phyloP scores from a whole-genome alignment of 306 rosid species.

The Cicer pinnatifidum region DNA sequence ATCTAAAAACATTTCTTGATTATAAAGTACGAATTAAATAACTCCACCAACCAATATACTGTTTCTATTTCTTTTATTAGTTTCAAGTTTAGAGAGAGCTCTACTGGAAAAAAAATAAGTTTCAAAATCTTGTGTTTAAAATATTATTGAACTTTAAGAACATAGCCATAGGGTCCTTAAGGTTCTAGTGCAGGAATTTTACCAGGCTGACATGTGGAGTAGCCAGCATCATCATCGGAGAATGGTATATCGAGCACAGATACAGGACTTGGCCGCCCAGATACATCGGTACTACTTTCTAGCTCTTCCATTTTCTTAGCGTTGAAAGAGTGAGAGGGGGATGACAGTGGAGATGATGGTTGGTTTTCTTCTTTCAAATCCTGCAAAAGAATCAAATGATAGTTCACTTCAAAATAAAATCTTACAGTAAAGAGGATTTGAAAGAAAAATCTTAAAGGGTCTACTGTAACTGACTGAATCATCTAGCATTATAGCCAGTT shows the following conservation, averaged over 20 bases:
- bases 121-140: not conserved
- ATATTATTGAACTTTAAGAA: constrained; percentile 7
- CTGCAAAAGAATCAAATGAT: constrained; percentile 48
- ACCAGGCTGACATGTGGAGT: constrained; percentile 58
- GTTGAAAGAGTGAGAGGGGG: constrained; percentile 58
- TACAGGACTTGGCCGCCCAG: constrained; percentile 85
- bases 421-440: constrained; percentile 3
- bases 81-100: not conserved
- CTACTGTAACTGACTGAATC: constrained; percentile 3
- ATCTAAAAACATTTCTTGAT: constrained; percentile 12
- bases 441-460: constrained; percentile 7
- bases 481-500: constrained; percentile 6
- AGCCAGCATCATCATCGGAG: constrained; percentile 68
- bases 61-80: not conserved
- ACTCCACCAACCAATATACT: not conserved
- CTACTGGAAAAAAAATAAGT: no score
- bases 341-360: constrained; percentile 53
- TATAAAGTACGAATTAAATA: not conserved
- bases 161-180: constrained; percentile 2
- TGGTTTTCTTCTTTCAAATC: constrained; percentile 58
- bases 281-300: constrained; percentile 53
- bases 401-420: constrained; percentile 38
- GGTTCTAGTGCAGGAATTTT: constrained; percentile 37
- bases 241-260: constrained; percentile 81
- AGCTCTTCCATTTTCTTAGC: constrained; percentile 53